Conservation (phyloP, 495 filamentous ascomycete species). For the Hamigera avellanea region DNA sequence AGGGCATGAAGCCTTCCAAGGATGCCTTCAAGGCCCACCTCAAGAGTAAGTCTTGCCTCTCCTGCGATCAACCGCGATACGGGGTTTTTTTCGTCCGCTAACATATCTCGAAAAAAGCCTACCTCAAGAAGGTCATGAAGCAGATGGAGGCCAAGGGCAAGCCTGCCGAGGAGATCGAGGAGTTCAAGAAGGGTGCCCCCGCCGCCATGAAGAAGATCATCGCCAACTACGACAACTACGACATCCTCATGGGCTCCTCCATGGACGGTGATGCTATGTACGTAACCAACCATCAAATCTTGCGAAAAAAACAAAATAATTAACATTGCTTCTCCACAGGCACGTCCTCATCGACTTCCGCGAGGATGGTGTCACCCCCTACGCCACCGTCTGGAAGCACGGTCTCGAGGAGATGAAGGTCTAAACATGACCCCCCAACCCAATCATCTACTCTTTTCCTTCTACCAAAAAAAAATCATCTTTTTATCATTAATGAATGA, state of each 20-base stretch:
- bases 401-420: slow-evolving; percentile 87
- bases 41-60: slow-evolving; percentile 49
- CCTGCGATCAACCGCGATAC: no score
- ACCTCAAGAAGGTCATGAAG: slow-evolving; percentile 79
- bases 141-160: slow-evolving; percentile 51
- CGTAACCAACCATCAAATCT: no score
- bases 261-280: slow-evolving; percentile 92
- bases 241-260: slow-evolving; percentile 83
- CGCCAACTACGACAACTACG: slow-evolving; percentile 83
- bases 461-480: background rate
- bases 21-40: slow-evolving; percentile 67
- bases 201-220: slow-evolving; percentile 68
- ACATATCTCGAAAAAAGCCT: slow-evolving; percentile 27
- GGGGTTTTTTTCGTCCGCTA: no score
- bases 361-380: slow-evolving; percentile 89
- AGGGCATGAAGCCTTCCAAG: slow-evolving; percentile 47
- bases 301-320: no score
- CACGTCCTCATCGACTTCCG: slow-evolving; percentile 93
- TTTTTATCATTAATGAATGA: background rate
- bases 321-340: no score
- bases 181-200: slow-evolving; percentile 64
- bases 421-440: slow-evolving; percentile 37
- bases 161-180: slow-evolving; percentile 50
- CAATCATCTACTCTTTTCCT: slow-evolving; percentile 2
- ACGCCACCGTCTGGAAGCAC: slow-evolving; percentile 88